phyloP scores from a whole-genome alignment of 768 basidiomycete genomes.

The Fistulinella prunicolor region DNA sequence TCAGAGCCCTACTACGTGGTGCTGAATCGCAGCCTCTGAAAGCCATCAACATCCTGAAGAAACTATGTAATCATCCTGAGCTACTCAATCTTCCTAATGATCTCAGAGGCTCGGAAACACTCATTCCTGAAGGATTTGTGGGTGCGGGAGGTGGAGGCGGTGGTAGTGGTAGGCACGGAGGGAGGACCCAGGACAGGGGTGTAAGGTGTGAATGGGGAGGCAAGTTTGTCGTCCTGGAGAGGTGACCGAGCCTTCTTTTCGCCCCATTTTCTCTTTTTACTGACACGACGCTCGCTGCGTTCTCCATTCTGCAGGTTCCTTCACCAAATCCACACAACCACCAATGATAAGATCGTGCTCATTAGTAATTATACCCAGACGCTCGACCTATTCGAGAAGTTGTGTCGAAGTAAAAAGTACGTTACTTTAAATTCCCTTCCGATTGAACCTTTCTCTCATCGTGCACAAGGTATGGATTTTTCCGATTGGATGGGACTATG shows the following conservation, averaged over 20 bases:
- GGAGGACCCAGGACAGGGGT: slow-evolving; percentile 34
- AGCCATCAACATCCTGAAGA: slow-evolving; percentile 92
- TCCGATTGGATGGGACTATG: slow-evolving; percentile 95
- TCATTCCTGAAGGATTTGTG: slow-evolving; percentile 81
- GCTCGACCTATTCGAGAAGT: slow-evolving; percentile 86
- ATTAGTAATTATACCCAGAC: slow-evolving; percentile 98
- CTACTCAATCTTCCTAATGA: slow-evolving; percentile 83
- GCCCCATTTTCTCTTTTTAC: background rate
- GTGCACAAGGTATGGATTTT: slow-evolving; percentile 73
- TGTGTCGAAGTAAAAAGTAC: slow-evolving; percentile 83
- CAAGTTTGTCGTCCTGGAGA: slow-evolving; percentile 90
- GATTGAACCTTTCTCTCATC: background rate
- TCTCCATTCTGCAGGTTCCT: slow-evolving; percentile 59
- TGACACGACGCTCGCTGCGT: background rate
- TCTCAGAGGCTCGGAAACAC: slow-evolving; percentile 72
- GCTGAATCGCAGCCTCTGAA: slow-evolving; percentile 91
- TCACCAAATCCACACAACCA: slow-evolving; percentile 74
- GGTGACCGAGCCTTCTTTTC: slow-evolving; percentile 43
- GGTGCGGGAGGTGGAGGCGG: slow-evolving; percentile 38
- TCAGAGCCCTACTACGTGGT: slow-evolving; percentile 85
- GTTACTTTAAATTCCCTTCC: slow-evolving; percentile 11
- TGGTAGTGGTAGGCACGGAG: slow-evolving; percentile 39
- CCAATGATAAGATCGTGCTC: slow-evolving; percentile 92
- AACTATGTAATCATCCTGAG: slow-evolving; percentile 94
- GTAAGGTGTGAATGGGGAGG: slow-evolving; percentile 85